Evolutionary conservation across 1,284 basidiomycete species (phyloP).

Genomic region (Melampsora occidentalis): DNA sequence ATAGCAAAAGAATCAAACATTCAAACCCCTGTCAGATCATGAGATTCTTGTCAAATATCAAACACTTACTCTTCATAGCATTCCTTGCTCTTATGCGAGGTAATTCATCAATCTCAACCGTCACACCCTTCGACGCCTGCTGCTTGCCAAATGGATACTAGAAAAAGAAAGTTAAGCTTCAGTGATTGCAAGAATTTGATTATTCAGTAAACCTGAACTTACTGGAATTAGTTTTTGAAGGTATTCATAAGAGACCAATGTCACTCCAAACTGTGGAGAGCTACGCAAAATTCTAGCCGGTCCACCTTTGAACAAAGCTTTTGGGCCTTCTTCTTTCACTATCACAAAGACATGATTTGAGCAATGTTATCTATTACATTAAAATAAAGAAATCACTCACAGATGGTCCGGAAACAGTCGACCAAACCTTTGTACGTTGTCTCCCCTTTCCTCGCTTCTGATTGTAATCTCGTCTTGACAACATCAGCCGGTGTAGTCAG

Average conservation of each 20-base stretch:
- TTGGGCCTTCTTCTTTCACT: slow-evolving; percentile 71
- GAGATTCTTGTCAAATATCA: background rate
- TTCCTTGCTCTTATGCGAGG: slow-evolving; percentile 82
- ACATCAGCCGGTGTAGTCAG: slow-evolving; percentile 67
- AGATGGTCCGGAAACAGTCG: slow-evolving; percentile 87
- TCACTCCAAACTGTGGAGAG: slow-evolving; percentile 77
- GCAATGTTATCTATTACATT: background rate
- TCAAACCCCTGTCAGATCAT: background rate
- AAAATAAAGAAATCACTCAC: slow-evolving; percentile 56
- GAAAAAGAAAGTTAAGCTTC: background rate
- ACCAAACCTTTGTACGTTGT: slow-evolving; percentile 84
- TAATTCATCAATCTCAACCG: slow-evolving; percentile 72
- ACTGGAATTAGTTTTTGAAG: slow-evolving; percentile 68
- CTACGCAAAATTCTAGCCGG: slow-evolving; percentile 83
- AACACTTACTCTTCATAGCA: slow-evolving; percentile 68
- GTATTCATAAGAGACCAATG: slow-evolving; percentile 81
- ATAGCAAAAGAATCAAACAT: background rate
- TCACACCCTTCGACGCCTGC: slow-evolving; percentile 65
- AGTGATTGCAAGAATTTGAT: slow-evolving; percentile 42
- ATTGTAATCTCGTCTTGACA: slow-evolving; percentile 96
- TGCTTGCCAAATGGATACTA: slow-evolving; percentile 75
- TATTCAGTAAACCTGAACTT: slow-evolving; percentile 46
- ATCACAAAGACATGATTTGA: slow-evolving; percentile 4
- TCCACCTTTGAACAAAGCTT: slow-evolving; percentile 92
- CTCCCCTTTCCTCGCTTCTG: slow-evolving; percentile 89